phyloP scores from a whole-genome alignment of 768 basidiomycete species.

The Pleurotus ostreatus region DNA sequence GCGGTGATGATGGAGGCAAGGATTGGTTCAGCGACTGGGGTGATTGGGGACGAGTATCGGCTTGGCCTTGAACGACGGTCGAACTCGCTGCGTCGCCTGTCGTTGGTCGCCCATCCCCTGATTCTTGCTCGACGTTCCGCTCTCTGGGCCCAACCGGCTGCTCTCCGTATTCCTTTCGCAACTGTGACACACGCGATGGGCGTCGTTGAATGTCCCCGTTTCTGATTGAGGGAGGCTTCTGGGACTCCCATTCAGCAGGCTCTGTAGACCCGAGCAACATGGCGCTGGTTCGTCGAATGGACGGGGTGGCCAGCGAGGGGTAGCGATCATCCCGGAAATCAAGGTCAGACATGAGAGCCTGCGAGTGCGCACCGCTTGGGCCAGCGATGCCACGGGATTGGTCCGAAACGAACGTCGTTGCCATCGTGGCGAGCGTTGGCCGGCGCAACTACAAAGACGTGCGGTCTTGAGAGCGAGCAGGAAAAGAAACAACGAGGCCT shows the following conservation, averaged over 20 bases:
- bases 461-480: not conserved
- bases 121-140: not conserved
- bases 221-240: not conserved
- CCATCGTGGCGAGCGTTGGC: constrained; percentile 31
- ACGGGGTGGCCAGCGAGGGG: constrained; percentile 26
- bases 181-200: constrained; percentile 1
- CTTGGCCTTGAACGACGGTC: not conserved
- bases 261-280: constrained; percentile 26
- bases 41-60: not conserved
- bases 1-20: not conserved
- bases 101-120: not conserved
- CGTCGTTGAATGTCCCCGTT: not conserved
- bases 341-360: constrained; percentile 53
- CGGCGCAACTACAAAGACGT: not conserved
- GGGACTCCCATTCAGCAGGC: constrained; percentile 21
- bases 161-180: not conserved
- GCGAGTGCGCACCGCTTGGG: constrained; percentile 36
- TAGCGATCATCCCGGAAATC: constrained; percentile 66
- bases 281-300: constrained; percentile 19
- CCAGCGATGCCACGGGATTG: not conserved
- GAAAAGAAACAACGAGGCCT: too few relatives aligned
- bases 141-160: not conserved
- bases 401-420: constrained; percentile 38
- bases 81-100: not conserved
- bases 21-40: not conserved